Conservation (phyloP, 495 filamentous ascomycete species). For the Neurospora sp. region DNA sequence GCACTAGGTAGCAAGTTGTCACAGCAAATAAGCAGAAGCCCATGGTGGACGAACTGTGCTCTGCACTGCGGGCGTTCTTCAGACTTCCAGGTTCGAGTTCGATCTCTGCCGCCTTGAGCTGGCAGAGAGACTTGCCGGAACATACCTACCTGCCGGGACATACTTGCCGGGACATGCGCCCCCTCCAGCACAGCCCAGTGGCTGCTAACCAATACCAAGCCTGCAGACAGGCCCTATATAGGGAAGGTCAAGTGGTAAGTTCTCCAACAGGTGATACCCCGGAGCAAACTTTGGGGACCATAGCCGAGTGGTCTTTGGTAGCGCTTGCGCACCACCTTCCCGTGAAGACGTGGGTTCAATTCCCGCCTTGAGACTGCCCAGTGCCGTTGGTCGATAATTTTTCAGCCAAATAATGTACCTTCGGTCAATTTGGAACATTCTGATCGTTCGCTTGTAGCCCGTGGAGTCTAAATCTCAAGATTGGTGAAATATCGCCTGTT, state of each 20-base stretch:
- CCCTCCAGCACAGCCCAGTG: neutral
- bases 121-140: neutral
- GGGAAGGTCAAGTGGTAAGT: neutral
- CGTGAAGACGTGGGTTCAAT: neutral
- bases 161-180: neutral
- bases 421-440: too few species aligned
- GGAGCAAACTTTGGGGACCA: neutral
- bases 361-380: neutral
- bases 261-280: neutral
- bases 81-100: neutral
- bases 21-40: neutral
- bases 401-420: too few species aligned
- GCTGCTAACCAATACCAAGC: neutral
- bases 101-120: neutral
- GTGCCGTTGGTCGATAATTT: too few species aligned
- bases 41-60: neutral
- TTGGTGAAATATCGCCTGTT: too few species aligned
- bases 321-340: neutral
- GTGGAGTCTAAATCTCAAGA: too few species aligned
- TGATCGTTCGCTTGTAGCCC: too few species aligned
- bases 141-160: neutral
- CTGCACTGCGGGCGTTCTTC: neutral
- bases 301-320: neutral
- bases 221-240: neutral
- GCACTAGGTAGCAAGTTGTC: neutral